phyloP scores from a whole-genome alignment of 495 filamentous ascomycete species.

The Immersiella caudata region DNA sequence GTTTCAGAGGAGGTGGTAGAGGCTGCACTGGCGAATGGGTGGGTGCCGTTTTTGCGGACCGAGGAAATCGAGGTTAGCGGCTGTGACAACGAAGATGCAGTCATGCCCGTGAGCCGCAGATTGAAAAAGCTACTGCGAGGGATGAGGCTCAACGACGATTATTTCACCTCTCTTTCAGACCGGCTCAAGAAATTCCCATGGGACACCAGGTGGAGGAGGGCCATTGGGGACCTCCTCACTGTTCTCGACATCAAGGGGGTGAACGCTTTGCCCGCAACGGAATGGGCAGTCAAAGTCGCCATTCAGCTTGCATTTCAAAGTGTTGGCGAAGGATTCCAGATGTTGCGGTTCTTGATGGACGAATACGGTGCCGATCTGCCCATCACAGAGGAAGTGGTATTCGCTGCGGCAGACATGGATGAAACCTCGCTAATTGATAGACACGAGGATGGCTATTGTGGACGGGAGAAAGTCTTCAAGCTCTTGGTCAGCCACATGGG shows the following conservation, averaged over 20 bases:
- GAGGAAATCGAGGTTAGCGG: background rate
- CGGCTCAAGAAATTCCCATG: background rate
- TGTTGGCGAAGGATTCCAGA: background rate
- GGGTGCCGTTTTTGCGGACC: background rate
- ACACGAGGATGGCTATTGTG: background rate
- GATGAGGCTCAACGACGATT: background rate
- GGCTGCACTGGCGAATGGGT: background rate
- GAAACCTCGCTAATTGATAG: background rate
- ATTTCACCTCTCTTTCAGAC: background rate
- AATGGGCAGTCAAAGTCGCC: background rate
- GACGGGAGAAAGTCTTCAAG: background rate
- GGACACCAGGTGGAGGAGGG: background rate
- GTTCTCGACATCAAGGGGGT: background rate
- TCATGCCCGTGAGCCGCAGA: background rate
- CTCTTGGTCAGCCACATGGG: background rate
- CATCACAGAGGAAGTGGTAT: background rate
- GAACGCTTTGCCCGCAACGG: background rate
- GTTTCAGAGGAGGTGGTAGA: background rate
- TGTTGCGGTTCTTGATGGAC: background rate
- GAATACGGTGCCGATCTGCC: background rate
- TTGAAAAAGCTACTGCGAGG: background rate
- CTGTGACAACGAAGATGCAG: background rate
- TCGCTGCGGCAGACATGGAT: background rate
- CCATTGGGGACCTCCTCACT: background rate
- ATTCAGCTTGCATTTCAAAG: background rate